Evolutionary conservation across 1,284 basidiomycete species (phyloP).

Genomic region (Cutaneotrichosporon sp.): DNA sequence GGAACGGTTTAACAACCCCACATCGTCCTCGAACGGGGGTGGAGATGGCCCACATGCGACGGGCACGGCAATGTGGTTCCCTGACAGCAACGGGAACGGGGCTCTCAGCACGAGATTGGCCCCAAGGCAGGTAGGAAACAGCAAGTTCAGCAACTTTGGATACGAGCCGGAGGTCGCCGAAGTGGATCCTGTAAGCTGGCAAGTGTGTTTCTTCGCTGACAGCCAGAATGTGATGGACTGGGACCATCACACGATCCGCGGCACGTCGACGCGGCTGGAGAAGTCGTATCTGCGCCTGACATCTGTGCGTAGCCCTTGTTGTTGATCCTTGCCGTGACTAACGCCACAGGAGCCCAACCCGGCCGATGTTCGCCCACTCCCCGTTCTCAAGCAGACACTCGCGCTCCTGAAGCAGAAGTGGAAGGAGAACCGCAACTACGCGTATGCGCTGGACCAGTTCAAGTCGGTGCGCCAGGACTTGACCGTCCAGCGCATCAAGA

Average conservation of each 20-base stretch:
- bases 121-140: conserved; percentile 34
- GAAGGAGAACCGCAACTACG: conserved; percentile 75
- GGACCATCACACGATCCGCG: conserved; percentile 94
- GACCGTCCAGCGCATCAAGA: conserved; percentile 99
- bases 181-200: conserved; percentile 55
- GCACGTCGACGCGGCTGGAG: conserved; percentile 83
- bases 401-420: conserved; percentile 85
- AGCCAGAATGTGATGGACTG: conserved; percentile 92
- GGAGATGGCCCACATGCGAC: conserved; percentile 9
- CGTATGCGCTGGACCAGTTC: conserved; percentile 97
- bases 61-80: conserved; percentile 32
- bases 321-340: not conserved
- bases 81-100: conserved; percentile 19
- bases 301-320: conserved; percentile 63
- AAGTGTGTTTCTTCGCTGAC: not conserved
- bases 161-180: conserved; percentile 44
- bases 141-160: conserved; percentile 45
- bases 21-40: conserved; percentile 8
- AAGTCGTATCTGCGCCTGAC: conserved; percentile 96
- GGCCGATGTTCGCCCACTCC: conserved; percentile 86
- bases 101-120: conserved; percentile 17
- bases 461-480: conserved; percentile 97
- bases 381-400: conserved; percentile 81
- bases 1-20: conserved; percentile 39
- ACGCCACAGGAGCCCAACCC: conserved; percentile 81